Base-by-base conservation (phyloP, 1,284 basidiomycete species). In the Baeospora myosura region DNA sequence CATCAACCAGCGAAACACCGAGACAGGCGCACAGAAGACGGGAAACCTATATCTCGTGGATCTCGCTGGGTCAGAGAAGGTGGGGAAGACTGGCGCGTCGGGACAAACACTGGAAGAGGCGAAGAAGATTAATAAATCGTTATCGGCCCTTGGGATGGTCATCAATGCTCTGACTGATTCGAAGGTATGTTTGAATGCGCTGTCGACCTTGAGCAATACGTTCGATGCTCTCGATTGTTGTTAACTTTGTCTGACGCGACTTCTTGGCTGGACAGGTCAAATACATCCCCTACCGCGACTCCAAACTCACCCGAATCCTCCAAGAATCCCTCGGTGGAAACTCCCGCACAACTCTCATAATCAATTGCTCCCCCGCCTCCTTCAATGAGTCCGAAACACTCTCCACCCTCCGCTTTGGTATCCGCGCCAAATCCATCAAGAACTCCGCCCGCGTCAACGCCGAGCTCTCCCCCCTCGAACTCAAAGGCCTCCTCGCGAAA, bases 291-390 rank as follows among this genome's bases (percentile, higher is more conserved):
- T 99, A 99, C 58, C 90, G 96, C 61, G 96, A 99, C 62, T 99
- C 96, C 16, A 99, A 99, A 63, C 83, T 99, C 51, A 99, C 96
- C 21, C 90, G 96, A 61, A 98, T 99, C 56, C 72, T 99, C 48
- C 96, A 98, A 92, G 97, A 99, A 67, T 99, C 96, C 22, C 78
- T 99, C 4, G 96, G 96, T 59, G 96, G 96, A 60, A 99, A 99
- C 66, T 98, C 95, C 24, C 82, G 96, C 31, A 99, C 96, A 16
- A 99, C 96, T 1, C 78, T 99, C 28, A 97, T 99, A 58, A 97
- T 99, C 69, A 99, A 98, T 61, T 98, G 94, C 59, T 99, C 96
- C 18, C 96, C 96, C 10, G 93, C 91, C 1, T 83, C 88, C 1
- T 99, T 92, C 71, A 99, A 99, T 56, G 92, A 96, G 58, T 72